Percentiles rank a stretch among this genome's conserved stretches.
Evolutionary conservation across 106 monocot genomes (phyloP).

Genomic region (Dactylorhiza incarnata): DNA sequence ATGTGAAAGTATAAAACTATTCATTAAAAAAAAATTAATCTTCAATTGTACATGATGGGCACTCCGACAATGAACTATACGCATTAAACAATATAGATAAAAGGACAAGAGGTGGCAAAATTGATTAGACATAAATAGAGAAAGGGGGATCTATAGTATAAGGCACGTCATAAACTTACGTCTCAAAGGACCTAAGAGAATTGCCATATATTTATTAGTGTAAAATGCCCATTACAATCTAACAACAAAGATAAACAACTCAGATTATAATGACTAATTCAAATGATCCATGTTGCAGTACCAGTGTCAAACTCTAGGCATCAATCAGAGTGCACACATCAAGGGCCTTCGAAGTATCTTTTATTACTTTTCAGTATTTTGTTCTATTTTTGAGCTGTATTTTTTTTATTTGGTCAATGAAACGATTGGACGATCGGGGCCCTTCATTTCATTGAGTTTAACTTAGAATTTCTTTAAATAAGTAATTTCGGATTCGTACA

Average conservation of each 20-base stretch:
- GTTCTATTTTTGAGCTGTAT: too few relatives aligned
- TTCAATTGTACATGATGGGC: not conserved
- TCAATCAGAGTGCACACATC: too few relatives aligned
- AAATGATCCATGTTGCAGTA: conserved; percentile 2
- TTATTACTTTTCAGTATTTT: too few relatives aligned
- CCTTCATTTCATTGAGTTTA: too few relatives aligned
- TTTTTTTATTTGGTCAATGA: too few relatives aligned
- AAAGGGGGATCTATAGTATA: not conserved
- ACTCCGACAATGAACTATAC: not conserved
- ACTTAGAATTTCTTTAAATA: too few relatives aligned
- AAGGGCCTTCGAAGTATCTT: too few relatives aligned
- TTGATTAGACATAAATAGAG: not conserved
- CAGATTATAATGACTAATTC: not conserved
- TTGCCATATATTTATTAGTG: not conserved
- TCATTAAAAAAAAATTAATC: not conserved
- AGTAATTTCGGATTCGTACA: too few relatives aligned
- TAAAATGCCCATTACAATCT: too few relatives aligned
- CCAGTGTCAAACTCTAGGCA: not conserved
- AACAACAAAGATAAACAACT: not conserved
- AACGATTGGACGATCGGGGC: too few relatives aligned
- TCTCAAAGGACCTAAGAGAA: not conserved
- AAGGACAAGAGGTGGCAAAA: not conserved
- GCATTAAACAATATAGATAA: not conserved
- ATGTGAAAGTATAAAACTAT: not conserved
- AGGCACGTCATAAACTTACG: not conserved